phyloP scores from a whole-genome alignment of 192 early-diverging fungal species.

The Gamsiella multidivaricata region DNA sequence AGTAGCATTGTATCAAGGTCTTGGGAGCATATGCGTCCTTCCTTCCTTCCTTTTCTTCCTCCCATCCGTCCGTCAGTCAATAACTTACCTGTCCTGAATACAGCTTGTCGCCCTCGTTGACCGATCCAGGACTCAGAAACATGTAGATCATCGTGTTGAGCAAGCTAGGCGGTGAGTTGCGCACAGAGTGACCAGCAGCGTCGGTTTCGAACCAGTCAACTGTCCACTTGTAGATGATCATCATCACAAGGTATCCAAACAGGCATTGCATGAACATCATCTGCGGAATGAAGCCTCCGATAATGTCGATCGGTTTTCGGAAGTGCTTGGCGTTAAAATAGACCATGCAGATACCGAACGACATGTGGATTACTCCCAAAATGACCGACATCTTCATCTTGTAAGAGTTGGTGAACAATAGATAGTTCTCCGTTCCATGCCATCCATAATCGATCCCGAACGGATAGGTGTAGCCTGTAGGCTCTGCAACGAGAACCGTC shows the following conservation, averaged over 20 bases:
- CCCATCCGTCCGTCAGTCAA: no score
- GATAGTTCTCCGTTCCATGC: conserved; percentile 93
- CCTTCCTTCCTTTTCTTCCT: no score
- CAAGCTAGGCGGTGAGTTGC: conserved; percentile 88
- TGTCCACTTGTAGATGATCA: conserved; percentile 97
- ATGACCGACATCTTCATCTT: conserved; percentile 99
- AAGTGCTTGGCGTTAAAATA: conserved; percentile 93
- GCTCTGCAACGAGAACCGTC: conserved; percentile 69
- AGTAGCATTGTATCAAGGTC: no score
- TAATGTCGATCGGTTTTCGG: conserved; percentile 81
- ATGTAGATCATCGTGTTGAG: conserved; percentile 99
- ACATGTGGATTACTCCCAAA: conserved; percentile 97
- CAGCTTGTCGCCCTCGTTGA: conserved; percentile 74
- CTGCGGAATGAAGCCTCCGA: conserved; percentile 92
- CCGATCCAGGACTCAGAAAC: conserved; percentile 93
- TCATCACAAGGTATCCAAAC: conserved; percentile 94
- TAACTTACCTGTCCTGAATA: conserved; percentile 95
- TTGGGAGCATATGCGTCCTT: conserved; percentile 95
- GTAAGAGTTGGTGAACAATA: conserved; percentile 98
- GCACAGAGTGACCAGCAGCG: conserved; percentile 67
- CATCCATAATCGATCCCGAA: conserved; percentile 68
- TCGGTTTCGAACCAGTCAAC: conserved; percentile 88
- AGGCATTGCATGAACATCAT: conserved; percentile 92
- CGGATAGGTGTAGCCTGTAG: conserved; percentile 56
- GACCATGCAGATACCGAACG: conserved; percentile 90